Percentiles rank a stretch among this genome's conserved stretches.
These are phyloP conservation scores for Ganoderma leucocontextum DNA, from an alignment of 1,284 basidiomycete genomes.

Conservation along the genomic window DNA sequence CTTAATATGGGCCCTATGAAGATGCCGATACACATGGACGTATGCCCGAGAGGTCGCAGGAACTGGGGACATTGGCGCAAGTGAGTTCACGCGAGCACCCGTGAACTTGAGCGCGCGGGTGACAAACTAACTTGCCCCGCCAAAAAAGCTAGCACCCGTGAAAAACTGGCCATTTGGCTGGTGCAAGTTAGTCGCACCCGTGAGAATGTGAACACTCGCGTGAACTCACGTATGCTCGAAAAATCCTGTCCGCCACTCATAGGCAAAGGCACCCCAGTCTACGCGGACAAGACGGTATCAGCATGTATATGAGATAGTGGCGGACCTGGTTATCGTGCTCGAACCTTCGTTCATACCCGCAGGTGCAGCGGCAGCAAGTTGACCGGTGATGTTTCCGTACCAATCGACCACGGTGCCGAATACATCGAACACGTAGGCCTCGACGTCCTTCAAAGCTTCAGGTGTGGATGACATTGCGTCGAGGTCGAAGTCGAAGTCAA, in stretches of 20 bases:
- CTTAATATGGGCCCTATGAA: no score
- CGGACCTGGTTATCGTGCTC: neutral
- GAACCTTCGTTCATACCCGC: conserved; percentile 35
- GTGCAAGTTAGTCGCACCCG: no score
- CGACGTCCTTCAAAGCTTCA: conserved; percentile 43
- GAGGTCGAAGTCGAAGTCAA: neutral
- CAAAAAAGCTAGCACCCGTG: no score
- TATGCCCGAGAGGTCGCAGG: no score
- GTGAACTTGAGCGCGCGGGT: no score
- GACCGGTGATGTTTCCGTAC: conserved; percentile 55
- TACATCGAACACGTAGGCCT: conserved; percentile 68
- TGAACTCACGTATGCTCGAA: conserved; percentile 52
- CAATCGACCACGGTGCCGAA: conserved; percentile 74
- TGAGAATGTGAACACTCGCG: no score
- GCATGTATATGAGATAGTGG: neutral
- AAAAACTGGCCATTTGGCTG: no score
- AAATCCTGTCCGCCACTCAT: conserved; percentile 66
- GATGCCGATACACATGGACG: no score
- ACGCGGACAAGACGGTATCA: conserved; percentile 1
- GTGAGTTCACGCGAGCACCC: no score
- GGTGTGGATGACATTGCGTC: conserved; percentile 3
- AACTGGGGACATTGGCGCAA: no score
- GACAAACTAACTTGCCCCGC: no score
- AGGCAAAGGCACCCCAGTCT: conserved; percentile 60
- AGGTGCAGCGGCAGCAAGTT: conserved; percentile 44